Percentiles rank a stretch among this genome's conserved stretches.
Conservation (phyloP, 805 yeast species). For the Spathaspora hagerdaliae region DNA sequence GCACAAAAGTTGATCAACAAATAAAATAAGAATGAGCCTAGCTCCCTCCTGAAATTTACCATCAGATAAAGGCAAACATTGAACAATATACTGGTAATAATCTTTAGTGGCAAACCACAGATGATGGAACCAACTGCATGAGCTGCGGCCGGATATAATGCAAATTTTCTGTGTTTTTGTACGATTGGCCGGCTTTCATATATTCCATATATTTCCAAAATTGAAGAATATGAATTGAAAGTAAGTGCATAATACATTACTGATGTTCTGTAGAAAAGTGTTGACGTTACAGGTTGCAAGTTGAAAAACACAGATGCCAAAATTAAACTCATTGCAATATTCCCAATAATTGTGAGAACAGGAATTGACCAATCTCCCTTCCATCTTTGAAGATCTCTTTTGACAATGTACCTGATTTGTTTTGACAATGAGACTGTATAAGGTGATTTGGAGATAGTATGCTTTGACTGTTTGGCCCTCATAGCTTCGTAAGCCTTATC, state of each 20-base stretch:
- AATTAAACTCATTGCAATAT: conserved; percentile 51
- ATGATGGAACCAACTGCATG: conserved; percentile 60
- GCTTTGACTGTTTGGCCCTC: conserved; percentile 48
- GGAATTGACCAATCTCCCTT: conserved; percentile 49
- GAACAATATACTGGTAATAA: conserved; percentile 41
- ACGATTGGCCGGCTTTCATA: conserved; percentile 56
- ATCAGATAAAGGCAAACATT: conserved; percentile 50
- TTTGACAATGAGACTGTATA: conserved; percentile 39
- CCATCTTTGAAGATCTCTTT: conserved; percentile 46
- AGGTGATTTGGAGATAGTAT: conserved; percentile 40
- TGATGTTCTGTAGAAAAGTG: conserved; percentile 56
- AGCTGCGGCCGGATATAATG: conserved; percentile 58
- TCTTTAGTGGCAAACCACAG: conserved; percentile 54
- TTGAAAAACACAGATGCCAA: conserved; percentile 58
- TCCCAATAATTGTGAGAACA: conserved; percentile 38
- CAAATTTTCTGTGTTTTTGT: conserved; percentile 55
- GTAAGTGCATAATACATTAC: conserved; percentile 64
- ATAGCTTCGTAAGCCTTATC: conserved; percentile 37
- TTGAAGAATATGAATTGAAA: conserved; percentile 58
- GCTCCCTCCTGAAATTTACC: conserved; percentile 47
- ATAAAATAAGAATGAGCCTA: conserved; percentile 55
- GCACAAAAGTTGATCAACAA: conserved; percentile 39
- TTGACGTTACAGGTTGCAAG: conserved; percentile 36
- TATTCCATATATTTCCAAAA: conserved; percentile 51
- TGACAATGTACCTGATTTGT: conserved; percentile 47